These are phyloP conservation scores for Aeminium ludgeri DNA, from an alignment of 495 filamentous ascomycete species.

Conservation along the genomic window DNA sequence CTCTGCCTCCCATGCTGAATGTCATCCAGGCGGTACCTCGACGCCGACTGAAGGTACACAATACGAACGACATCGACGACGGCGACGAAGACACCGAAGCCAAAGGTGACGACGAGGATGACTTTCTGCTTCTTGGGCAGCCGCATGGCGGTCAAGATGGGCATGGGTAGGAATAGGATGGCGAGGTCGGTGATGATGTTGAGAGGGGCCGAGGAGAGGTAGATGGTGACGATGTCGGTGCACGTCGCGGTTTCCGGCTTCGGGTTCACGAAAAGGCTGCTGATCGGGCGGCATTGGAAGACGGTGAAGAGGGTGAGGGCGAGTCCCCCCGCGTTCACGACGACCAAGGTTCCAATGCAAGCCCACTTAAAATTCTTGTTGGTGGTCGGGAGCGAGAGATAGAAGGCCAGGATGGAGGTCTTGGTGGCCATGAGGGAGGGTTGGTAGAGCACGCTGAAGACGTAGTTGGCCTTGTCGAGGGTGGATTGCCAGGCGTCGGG, in stretches of 20 bases:
- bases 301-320: slow-evolving; percentile 73
- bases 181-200: slow-evolving; percentile 77
- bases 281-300: slow-evolving; percentile 69
- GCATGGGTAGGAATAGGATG: slow-evolving; percentile 70
- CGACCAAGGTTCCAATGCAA: slow-evolving; percentile 49
- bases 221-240: slow-evolving; percentile 62
- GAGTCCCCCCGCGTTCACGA: slow-evolving; percentile 62
- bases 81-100: slow-evolving; percentile 67
- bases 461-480: slow-evolving; percentile 57
- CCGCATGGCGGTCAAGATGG: slow-evolving; percentile 69
- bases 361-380: slow-evolving; percentile 54
- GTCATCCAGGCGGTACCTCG: slow-evolving; percentile 23
- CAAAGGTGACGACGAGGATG: slow-evolving; percentile 68
- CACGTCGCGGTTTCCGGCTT: slow-evolving; percentile 34
- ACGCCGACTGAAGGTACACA: slow-evolving; percentile 70
- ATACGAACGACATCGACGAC: slow-evolving; percentile 79
- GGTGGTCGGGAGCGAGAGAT: slow-evolving; percentile 58
- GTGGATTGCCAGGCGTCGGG: slow-evolving; percentile 26
- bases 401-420: slow-evolving; percentile 82
- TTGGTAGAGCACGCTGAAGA: slow-evolving; percentile 75
- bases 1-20: slow-evolving; percentile 3
- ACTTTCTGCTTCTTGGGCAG: slow-evolving; percentile 70
- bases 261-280: slow-evolving; percentile 40
- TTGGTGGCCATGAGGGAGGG: slow-evolving; percentile 78
- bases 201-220: slow-evolving; percentile 66